Evolutionary conservation across 805 yeast genomes (phyloP), one percentile per base, ranked within the genome.

Genomic region (Komagataella pseudopastoris): DNA sequence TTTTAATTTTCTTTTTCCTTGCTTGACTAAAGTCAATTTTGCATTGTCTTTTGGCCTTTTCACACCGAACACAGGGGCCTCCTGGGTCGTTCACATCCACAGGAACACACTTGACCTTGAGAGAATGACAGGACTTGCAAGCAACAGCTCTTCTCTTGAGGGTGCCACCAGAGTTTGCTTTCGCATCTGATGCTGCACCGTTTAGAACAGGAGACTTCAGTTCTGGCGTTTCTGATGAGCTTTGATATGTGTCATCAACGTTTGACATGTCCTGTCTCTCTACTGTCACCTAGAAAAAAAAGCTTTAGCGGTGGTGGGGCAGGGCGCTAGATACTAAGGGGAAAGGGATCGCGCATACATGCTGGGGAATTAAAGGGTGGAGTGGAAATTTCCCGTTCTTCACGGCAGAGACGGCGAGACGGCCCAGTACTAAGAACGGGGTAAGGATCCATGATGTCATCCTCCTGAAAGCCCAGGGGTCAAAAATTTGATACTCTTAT

Each of bases 91-190:
- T 59, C 45, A 71, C 63, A 60, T 82, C 82, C 1, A 83, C 71
- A 0, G 96, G 93, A 6, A 84, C 79, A 65, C 97, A 89, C 58
- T 84, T 80, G 39, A 89, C 96, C 61, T 89, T 89, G 50, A 88
- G 72, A 0, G 85, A 63, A 59, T 91, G 95, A 61, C 97, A 89
- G n/a, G 78, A 70, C 56, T 76, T 78, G 62, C 87, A 81, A 1
- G 86, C 86, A 12, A 77, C 80, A 0, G 82, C 65, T 49, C 81
- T 58, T 51, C 80, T 60, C 48, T 60, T 60, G 22, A 7, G 39
- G 39, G 14, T 14, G 39, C 14, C 10, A 49, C 23, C 12, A 49
- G 55, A 8, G 49, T 23, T 46, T 30, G 10, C 23, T 23, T 18
- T 39, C 12, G 23, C 20, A 43, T 30, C 39, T 30, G n/a, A 30